These are phyloP conservation scores for Sungouiozyma intestinalis DNA, from an alignment of 805 yeast genomes.

Conservation along the genomic window DNA sequence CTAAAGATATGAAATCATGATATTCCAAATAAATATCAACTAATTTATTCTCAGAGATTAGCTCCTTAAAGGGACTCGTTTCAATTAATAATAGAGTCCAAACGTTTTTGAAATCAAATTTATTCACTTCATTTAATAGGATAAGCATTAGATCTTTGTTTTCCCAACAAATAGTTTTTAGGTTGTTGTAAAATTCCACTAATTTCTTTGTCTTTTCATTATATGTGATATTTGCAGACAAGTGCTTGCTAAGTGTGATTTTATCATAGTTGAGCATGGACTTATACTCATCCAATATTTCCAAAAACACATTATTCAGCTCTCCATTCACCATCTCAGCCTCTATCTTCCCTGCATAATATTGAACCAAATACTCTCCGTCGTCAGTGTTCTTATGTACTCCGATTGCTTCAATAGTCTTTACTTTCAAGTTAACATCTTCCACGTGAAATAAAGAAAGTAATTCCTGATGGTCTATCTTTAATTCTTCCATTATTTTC, in stretches of 20 bases:
- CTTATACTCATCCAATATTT: constrained; percentile 13
- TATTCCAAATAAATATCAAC: constrained; percentile 12
- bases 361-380: constrained; percentile 16
- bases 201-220: constrained; percentile 6
- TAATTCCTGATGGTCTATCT: constrained; percentile 10
- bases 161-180: constrained; percentile 1
- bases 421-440: constrained; percentile 12
- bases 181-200: constrained; percentile 6
- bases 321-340: constrained; percentile 9
- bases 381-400: constrained; percentile 11
- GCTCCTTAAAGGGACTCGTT: neutral
- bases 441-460: constrained; percentile 6
- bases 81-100: constrained; percentile 1
- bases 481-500: constrained; percentile 6
- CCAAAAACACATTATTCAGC: constrained; percentile 13
- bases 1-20: constrained; percentile 21
- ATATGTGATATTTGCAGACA: constrained; percentile 13
- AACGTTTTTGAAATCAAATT: constrained; percentile 16
- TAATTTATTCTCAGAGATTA: neutral
- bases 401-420: constrained; percentile 18
- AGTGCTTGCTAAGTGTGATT: constrained; percentile 10
- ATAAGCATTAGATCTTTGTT: neutral
- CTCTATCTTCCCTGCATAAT: constrained; percentile 17
- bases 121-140: constrained; percentile 5
- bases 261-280: constrained; percentile 19